Percentiles rank a stretch among this genome's conserved stretches.
Conservation (phyloP, 2,329 filamentous ascomycete species). For the Aurifilum marmelostoma region DNA sequence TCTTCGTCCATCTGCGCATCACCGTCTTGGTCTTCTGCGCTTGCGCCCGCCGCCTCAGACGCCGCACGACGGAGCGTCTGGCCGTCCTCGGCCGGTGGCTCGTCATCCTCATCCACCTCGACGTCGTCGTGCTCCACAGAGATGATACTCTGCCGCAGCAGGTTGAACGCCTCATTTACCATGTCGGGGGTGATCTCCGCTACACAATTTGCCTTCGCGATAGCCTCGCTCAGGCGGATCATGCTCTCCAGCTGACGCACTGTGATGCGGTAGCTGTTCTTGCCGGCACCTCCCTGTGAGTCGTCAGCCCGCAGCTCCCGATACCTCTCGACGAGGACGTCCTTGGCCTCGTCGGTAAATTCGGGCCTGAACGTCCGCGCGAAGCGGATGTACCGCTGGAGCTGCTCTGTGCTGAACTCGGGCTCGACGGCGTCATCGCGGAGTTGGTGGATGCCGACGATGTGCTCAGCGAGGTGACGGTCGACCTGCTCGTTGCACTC, state of each 20-base stretch:
- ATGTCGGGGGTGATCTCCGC: slow-evolving; percentile 84
- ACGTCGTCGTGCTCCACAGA: slow-evolving; percentile 97
- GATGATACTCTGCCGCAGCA: slow-evolving; percentile 93
- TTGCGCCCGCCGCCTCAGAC: slow-evolving; percentile 54
- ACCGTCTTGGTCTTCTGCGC: slow-evolving; percentile 50
- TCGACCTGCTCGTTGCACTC: slow-evolving; percentile 94
- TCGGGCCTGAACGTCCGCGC: slow-evolving; percentile 92
- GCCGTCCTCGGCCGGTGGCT: slow-evolving; percentile 46
- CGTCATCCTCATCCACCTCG: slow-evolving; percentile 79
- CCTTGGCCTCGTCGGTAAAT: slow-evolving; percentile 86
- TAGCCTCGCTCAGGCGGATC: slow-evolving; percentile 95
- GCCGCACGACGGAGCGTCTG: slow-evolving; percentile 51
- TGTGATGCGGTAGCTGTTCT: slow-evolving; percentile 96
- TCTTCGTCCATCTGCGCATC: slow-evolving; percentile 48
- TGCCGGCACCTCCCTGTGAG: slow-evolving; percentile 87
- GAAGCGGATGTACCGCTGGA: slow-evolving; percentile 97
- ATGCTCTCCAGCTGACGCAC: slow-evolving; percentile 94
- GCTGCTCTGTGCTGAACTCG: slow-evolving; percentile 92
- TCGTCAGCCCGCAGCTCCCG: slow-evolving; percentile 94
- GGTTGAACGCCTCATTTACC: slow-evolving; percentile 88
- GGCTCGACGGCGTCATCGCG: slow-evolving; percentile 90
- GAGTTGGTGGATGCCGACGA: slow-evolving; percentile 90
- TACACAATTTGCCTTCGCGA: slow-evolving; percentile 96
- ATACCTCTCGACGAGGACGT: slow-evolving; percentile 86
- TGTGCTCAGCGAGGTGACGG: slow-evolving; percentile 89